phyloP scores from a whole-genome alignment of 2,329 filamentous ascomycete genomes.

The Penicillium hesseltinei region DNA sequence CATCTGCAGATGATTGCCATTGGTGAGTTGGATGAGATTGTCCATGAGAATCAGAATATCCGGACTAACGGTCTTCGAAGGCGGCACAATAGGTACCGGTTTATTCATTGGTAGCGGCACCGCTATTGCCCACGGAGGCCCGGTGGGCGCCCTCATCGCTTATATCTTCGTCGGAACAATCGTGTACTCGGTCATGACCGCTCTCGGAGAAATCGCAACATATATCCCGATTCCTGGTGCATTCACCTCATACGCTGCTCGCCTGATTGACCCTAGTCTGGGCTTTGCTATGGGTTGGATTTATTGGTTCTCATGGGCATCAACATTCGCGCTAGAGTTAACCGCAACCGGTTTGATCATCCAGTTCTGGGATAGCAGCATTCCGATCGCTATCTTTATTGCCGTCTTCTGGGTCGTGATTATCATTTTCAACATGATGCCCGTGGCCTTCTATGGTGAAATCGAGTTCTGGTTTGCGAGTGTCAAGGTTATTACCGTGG shows the following conservation, averaged over 20 bases:
- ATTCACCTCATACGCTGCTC: conserved; percentile 72
- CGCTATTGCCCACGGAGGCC: conserved; percentile 62
- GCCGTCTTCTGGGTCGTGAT: conserved; percentile 70
- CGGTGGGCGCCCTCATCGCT: conserved; percentile 64
- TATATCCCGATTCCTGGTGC: conserved; percentile 73
- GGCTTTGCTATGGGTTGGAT: conserved; percentile 79
- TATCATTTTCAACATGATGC: conserved; percentile 66
- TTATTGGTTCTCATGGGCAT: conserved; percentile 76
- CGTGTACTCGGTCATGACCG: conserved; percentile 71
- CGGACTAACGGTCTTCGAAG: conserved; percentile 23
- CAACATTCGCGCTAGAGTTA: conserved; percentile 70
- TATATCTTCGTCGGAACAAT: conserved; percentile 69
- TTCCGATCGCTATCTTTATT: conserved; percentile 70
- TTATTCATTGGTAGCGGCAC: conserved; percentile 67
- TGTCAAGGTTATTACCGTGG: conserved; percentile 72
- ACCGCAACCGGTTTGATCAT: conserved; percentile 71
- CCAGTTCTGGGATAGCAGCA: conserved; percentile 64
- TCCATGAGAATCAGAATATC: background rate
- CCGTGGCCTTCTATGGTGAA: conserved; percentile 70
- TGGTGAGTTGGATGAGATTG: conserved; percentile 58
- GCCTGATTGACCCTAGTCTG: conserved; percentile 69
- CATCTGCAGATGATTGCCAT: conserved; percentile 99
- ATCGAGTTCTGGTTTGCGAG: conserved; percentile 75
- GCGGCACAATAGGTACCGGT: conserved; percentile 69
- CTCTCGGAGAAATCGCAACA: conserved; percentile 67